Base-by-base conservation (phyloP, 2,329 filamentous ascomycete genomes). In the Domatiomyces globalis region DNA sequence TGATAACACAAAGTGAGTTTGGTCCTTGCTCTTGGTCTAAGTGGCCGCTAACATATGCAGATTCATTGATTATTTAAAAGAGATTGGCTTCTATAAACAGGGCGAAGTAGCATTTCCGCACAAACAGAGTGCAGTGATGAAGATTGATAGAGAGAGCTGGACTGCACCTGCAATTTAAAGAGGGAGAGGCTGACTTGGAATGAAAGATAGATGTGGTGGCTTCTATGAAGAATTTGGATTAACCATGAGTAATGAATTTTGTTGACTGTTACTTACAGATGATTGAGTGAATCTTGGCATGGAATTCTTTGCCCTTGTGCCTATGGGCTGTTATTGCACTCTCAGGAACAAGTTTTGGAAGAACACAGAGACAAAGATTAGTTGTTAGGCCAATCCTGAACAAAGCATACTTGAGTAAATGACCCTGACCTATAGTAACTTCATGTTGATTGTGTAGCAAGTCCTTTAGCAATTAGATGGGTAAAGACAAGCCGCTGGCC, bases 41-140 rank as follows among this genome's bases (percentile, higher is more conserved):
- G 43, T 45, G 43, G 15, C 15, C 42, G 33, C 25, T 50, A 43
- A 49, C 50, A 49, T 18, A 49, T 51, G 10, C 59, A 87, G 84
- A 59, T 75, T 88, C 51, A 80, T 84, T 57, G 66, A 74, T 5
- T 87, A 90, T 56, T 76, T 94, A 15, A 77, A 85, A 55, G 70
- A 78, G 5, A 75, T 77, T 0, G 89, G 90, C 0, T 98, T 96
- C 64, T 80, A 83, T 58, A 92, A 87, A 63, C 86, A 95, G 68
- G 81, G 81, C 53, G 87, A 95, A 63, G 76, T 96, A 48, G 78
- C 82, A 1, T 88, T 98, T 57, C 84, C 88, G 1, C 89, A 96
- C 66, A 98, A 98, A 67, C 88, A 94, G 65, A 82, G 87, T 5
- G 94, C 89, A 68, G 76, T 90, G 55, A 84, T 94, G 69, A 84